Base-by-base conservation (phyloP, 495 filamentous ascomycete genomes). In the Chaetomium tenue region DNA sequence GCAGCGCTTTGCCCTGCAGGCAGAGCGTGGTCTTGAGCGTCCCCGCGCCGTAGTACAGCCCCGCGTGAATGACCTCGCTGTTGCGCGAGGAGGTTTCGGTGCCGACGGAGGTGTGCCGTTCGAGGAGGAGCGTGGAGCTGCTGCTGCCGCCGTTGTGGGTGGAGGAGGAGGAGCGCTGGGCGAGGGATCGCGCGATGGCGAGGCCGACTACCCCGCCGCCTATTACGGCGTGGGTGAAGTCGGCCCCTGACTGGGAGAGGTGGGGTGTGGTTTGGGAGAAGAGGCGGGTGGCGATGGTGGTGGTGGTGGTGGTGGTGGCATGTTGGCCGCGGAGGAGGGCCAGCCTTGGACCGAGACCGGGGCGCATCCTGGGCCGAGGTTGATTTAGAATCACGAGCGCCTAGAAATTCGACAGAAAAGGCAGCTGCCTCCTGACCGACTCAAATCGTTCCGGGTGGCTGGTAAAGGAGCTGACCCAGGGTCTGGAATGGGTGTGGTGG, bases 41-140 rank as follows among this genome's bases (percentile, higher is more conserved):
- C 44, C 74, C 71, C 22, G 82, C 72, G 42, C 89, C 89, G 78
- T 98, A 98, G 80, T 98, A 98, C 50, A 98, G 84, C 47, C 95
- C 95, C 2, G 90, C 94, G 70, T 98, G 94, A 62, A 98, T 96
- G 48, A 98, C 93, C 84, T 97, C 94, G 66, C 91, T 96, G 76
- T 97, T 98, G 65, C 93, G 86, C 70, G 88, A 91, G 60, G 89
- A 93, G 0, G 93, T 98, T 82, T 98, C 95, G 53, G 87, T 95
- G 25, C 95, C 94, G 28, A 91, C 84, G 44, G 79, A 81, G 40
- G 81, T 75, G 77, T 97, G 91, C 40, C 87, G 82, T 75, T 98
- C 94, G 5, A 98, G 83, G 15, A 98, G 79, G 15, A 98, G 79
- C 0, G 92, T 96, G 28, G 84, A 84, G 3, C 73, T 12, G 22